Base-by-base conservation (phyloP, 2,329 filamentous ascomycete species). In the Trichophaea hybrida region DNA sequence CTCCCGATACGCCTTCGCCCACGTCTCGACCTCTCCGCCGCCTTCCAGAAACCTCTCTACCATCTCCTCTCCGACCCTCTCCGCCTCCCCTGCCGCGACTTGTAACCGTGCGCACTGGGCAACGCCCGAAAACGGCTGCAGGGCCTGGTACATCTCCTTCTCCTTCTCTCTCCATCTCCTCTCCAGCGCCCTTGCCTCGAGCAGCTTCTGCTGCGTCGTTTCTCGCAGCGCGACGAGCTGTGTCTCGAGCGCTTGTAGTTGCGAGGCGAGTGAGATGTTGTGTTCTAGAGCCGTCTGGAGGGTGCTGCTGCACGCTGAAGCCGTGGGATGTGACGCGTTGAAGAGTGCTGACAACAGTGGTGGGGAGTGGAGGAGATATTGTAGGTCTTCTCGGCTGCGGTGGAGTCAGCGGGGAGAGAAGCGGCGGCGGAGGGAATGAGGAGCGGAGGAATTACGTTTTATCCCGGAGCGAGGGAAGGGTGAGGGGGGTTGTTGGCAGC, bases 121-220 rank as follows among this genome's bases (percentile, higher is more conserved):
- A 48, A 88, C 85, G 0, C 91, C 89, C 32, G 87, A 86, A 74
- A 94, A 97, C 0, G 87, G 86, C 38, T 82, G 81, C 61, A 97
- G 75, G 5, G 87, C 88, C 55, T 81, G 78, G 71, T 97, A 93
- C 80, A 95, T 93, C 68, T 93, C 88, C 1, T 81, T 78, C 72
- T 97, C 88, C 72, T 93, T 94, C 66, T 86, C 81, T 58, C 84
- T 82, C 87, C 93, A 97, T 69, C 91, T 85, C n/a, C 90, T 81
- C 74, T 97, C 93, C 13, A 96, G 80, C 1, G 87, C 86, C 68
- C 91, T 86, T 24, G 93, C 81, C 8, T 87, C 80, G 1, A 66
- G 50, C 6, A 64, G 51, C 17, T 61, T 55, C 44, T 62, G 57
- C 44, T 64, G 57, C 8, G 61, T 50, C 17, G 51, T 38, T 32